Evolutionary conservation across 805 yeast genomes (phyloP).

Genomic region (Candida hungchunana): DNA sequence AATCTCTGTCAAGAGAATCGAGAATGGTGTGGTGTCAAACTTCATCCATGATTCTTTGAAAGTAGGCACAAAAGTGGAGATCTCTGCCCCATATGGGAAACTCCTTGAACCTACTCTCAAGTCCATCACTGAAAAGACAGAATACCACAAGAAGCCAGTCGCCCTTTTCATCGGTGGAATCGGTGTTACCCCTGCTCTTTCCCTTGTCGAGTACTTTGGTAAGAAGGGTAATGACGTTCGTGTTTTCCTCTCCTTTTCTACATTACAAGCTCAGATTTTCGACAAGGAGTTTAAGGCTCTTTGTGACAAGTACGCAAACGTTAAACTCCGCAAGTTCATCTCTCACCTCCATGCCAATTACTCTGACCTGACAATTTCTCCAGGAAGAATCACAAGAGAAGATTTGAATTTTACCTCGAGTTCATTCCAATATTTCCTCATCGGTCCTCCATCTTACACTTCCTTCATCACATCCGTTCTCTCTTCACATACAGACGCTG

Average conservation of each 20-base stretch:
- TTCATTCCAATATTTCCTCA: not conserved
- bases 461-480: too few species aligned
- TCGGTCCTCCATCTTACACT: not conserved
- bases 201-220: conserved; percentile 40
- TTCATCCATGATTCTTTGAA: conserved; percentile 43
- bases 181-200: conserved; percentile 61
- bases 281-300: conserved; percentile 13
- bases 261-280: conserved; percentile 14
- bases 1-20: conserved; percentile 51
- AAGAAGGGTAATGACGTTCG: conserved; percentile 14
- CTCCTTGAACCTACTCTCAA: conserved; percentile 32
- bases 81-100: conserved; percentile 60
- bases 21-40: conserved; percentile 47
- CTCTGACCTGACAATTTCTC: not conserved
- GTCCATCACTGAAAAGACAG: conserved; percentile 20
- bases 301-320: conserved; percentile 9
- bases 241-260: conserved; percentile 15
- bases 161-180: conserved; percentile 57
- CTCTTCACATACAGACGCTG: too few species aligned
- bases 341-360: not conserved
- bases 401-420: too few species aligned
- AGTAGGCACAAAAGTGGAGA: conserved; percentile 43
- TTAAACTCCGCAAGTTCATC: conserved; percentile 16
- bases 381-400: conserved; percentile 1
- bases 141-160: conserved; percentile 22